Evolutionary conservation across 306 rosid genomes (phyloP), one percentile per base, ranked within the genome.

Genomic region (Parietaria judaica): DNA sequence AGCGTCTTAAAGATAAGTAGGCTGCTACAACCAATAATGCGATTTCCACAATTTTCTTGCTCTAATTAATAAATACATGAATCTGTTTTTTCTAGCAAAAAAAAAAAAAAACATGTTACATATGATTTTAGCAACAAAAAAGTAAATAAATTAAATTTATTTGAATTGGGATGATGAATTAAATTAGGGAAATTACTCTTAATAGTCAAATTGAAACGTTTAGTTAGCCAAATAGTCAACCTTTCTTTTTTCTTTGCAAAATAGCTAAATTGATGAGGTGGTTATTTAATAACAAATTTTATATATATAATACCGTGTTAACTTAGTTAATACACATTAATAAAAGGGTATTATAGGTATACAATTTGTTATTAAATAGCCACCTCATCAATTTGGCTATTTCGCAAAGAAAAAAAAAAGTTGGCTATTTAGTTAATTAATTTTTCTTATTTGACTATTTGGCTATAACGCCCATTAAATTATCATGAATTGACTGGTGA

Each of bases 21-120:
- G 38, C 8, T 65, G 74, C 49, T 48, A 61, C 45, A 53, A 16
- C 51, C 54, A 4, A 51, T 52, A 53, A 49, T 16, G 51, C n/a
- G 48, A 35, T 56, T 35, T 50, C 51, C 62, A 16, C 61, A 51
- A 39, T 23, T 43, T 65, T 64, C 16, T 51, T 43, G 45, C 17
- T 51, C 36, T 64, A 23, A 15, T n/a, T 39, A 8, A 43, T 71
- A 39, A 34, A 13, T 58, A 8, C 12, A 14, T 62, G 67, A 48
- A 71, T 39, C 36, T 23, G 6, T n/a, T 36, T 45, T 55, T 55
- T 11, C 11, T 44, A 9, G n/a, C 45, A n/a, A n/a, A n/a, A n/a
- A n/a, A n/a, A n/a, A 39, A 39, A 39, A 3, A 39, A 23, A 14
- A n/a, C 9, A 14, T 54, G 41, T 61, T 55, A 15, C 4, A 39